phyloP scores from a whole-genome alignment of 2,329 filamentous ascomycete genomes.

The Colletotrichum siamense region DNA sequence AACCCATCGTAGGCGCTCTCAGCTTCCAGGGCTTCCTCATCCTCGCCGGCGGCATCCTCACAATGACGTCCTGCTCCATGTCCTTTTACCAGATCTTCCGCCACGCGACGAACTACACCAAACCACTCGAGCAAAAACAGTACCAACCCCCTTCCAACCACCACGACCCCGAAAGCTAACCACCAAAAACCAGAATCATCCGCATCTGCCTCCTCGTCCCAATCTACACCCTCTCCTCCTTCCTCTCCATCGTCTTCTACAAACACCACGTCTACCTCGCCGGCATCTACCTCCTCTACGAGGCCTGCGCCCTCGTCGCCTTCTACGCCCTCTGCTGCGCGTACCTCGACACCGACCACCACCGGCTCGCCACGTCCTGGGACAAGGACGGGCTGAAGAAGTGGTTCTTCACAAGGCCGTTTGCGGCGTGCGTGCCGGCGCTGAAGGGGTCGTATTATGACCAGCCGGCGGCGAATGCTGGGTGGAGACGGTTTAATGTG shows the following conservation, averaged over 20 bases:
- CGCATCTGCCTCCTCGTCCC: not conserved
- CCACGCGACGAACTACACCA: not conserved
- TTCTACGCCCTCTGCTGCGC: not conserved
- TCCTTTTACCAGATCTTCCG: not conserved
- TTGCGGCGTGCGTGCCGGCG: not conserved
- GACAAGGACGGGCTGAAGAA: not conserved
- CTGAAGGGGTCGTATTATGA: not conserved
- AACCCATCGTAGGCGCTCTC: not conserved
- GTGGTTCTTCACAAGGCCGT: not conserved
- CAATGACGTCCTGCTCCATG: not conserved
- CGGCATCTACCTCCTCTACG: not conserved
- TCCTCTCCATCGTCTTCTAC: not conserved
- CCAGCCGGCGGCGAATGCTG: not conserved
- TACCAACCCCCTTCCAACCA: not conserved
- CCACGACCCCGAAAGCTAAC: not conserved
- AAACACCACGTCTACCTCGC: not conserved
- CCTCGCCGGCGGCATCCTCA: not conserved
- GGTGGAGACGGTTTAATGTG: not conserved
- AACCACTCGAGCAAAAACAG: not conserved
- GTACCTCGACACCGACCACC: not conserved
- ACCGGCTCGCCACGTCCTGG: not conserved
- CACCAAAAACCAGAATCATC: not conserved
- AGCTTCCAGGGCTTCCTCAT: not conserved
- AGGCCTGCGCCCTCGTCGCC: not conserved
- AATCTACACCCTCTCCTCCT: not conserved